Evolutionary conservation across 169 alveolate genomes (phyloP).

Genomic region (Eimeria tenella): DNA sequence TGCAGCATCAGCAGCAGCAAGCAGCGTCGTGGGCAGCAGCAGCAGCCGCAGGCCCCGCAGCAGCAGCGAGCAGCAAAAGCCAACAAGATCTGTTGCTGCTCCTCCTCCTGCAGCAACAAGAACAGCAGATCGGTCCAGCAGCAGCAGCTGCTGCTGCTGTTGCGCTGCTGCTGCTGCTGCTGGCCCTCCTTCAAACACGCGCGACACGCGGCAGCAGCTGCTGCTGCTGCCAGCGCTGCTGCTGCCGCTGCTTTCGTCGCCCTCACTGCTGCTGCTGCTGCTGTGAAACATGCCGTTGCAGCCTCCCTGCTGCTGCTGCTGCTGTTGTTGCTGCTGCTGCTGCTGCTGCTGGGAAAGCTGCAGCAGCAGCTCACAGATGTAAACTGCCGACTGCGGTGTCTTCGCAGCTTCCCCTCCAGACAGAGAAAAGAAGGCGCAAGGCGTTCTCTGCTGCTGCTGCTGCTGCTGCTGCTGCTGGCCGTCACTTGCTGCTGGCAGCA

Average conservation of each 20-base stretch:
- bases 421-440: neutral
- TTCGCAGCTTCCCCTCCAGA: neutral
- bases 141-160: no score
- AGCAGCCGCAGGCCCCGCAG: constrained; percentile 83
- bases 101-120: constrained; percentile 87
- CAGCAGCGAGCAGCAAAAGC: constrained; percentile 83
- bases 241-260: no score
- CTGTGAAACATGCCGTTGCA: neutral
- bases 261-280: neutral
- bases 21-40: constrained; percentile 86
- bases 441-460: neutral
- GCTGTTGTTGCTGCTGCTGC: neutral
- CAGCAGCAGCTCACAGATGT: neutral
- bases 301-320: no score
- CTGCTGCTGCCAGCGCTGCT: no score
- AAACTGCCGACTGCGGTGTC: neutral
- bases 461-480: neutral
- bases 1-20: constrained; percentile 86
- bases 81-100: constrained; percentile 85
- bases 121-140: constrained; percentile 47
- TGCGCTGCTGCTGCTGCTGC: no score
- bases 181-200: no score
- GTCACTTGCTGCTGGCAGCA: neutral
- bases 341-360: neutral
- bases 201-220: no score